phyloP scores from a whole-genome alignment of 2,329 filamentous ascomycete genomes.

The Keithomyces neogunnii region DNA sequence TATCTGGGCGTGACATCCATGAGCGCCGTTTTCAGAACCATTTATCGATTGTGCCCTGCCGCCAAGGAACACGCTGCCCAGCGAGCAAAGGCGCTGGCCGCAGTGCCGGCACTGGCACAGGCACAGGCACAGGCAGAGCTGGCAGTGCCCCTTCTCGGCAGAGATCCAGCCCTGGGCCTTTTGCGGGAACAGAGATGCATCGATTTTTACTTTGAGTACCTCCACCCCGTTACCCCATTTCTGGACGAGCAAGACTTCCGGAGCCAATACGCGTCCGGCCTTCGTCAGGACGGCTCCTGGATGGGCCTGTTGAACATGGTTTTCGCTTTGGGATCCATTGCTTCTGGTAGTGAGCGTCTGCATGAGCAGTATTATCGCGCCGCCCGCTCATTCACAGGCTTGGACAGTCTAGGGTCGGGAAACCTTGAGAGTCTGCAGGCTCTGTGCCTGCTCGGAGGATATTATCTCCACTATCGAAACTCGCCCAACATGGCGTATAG shows the following conservation, averaged over 20 bases:
- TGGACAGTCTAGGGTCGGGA: conserved; percentile 48
- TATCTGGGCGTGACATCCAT: conserved; percentile 59
- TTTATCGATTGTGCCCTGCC: conserved; percentile 28
- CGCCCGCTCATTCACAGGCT: conserved; percentile 41
- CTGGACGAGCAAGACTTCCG: conserved; percentile 53
- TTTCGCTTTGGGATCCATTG: conserved; percentile 52
- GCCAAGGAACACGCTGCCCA: conserved; percentile 18
- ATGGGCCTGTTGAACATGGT: conserved; percentile 54
- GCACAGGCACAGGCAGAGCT: conserved; percentile 19
- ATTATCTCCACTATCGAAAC: conserved; percentile 72
- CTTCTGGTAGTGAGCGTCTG: conserved; percentile 44
- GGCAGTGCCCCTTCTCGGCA: conserved; percentile 24
- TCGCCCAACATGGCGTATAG: conserved; percentile 70
- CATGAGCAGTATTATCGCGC: conserved; percentile 50
- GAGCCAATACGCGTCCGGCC: conserved; percentile 40
- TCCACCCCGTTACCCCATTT: conserved; percentile 52
- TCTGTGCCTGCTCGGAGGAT: conserved; percentile 62
- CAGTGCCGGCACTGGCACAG: conserved; percentile 16
- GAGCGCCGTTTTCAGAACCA: conserved; percentile 52
- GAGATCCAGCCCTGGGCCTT: conserved; percentile 32
- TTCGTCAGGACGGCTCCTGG: conserved; percentile 48
- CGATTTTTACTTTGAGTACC: conserved; percentile 53
- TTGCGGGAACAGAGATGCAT: conserved; percentile 33
- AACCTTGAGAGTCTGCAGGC: conserved; percentile 69
- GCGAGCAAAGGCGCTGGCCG: conserved; percentile 15